Percentiles rank a stretch among this genome's conserved stretches.
Evolutionary conservation across 2,329 filamentous ascomycete genomes (phyloP).

Genomic region (Pseudonectria foliicola): DNA sequence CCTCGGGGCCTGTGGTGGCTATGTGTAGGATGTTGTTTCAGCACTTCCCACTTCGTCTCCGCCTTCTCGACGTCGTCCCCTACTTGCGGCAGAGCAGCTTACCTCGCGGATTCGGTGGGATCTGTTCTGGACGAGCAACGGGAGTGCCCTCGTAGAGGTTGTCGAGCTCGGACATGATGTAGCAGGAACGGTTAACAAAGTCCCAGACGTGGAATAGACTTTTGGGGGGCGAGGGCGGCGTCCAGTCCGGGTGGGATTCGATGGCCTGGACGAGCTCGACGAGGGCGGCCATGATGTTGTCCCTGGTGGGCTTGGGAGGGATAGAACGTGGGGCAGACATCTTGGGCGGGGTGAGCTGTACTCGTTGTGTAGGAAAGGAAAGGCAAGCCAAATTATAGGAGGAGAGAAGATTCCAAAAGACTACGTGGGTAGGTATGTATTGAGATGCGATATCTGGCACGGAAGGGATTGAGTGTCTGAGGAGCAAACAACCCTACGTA

Average conservation of each 20-base stretch:
- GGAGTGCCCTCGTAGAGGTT: slow-evolving; percentile 28
- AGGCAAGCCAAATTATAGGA: no score
- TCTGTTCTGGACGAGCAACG: slow-evolving; percentile 29
- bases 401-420: no score
- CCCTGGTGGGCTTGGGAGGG: slow-evolving; percentile 19
- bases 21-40: neutral
- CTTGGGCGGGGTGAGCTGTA: neutral
- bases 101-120: slow-evolving; percentile 24
- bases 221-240: slow-evolving; percentile 17
- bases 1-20: slow-evolving; percentile 14
- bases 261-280: slow-evolving; percentile 22
- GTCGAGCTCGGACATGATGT: slow-evolving; percentile 35
- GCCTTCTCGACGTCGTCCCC: no score
- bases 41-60: no score
- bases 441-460: no score
- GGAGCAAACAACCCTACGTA: no score
- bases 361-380: no score
- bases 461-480: no score
- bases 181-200: slow-evolving; percentile 33
- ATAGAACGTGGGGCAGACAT: slow-evolving; percentile 10
- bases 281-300: slow-evolving; percentile 20
- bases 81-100: slow-evolving; percentile 1
- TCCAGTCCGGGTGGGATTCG: slow-evolving; percentile 23
- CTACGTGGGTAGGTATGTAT: no score
- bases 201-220: slow-evolving; percentile 34